These are phyloP conservation scores for Rhizophagus clarus DNA, from an alignment of 192 early-diverging fungal genomes.

Conservation along the genomic window DNA sequence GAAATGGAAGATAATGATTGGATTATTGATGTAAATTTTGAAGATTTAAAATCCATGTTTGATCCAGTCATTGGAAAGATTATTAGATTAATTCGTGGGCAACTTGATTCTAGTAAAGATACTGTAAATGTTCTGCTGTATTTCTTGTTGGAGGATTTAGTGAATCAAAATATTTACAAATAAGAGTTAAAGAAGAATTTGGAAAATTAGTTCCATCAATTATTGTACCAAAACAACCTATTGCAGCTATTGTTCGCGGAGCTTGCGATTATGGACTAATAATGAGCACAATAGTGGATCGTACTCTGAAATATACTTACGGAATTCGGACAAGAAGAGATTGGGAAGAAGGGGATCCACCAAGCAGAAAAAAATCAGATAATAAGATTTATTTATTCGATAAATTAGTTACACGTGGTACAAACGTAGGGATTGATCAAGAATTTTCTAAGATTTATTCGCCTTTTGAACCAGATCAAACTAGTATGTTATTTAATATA, in stretches of 20 bases:
- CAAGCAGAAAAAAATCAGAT: background rate
- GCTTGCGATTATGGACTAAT: background rate
- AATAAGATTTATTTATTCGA: background rate
- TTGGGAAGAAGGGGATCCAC: background rate
- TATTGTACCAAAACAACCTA: slow-evolving; percentile 46
- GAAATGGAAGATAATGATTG: background rate
- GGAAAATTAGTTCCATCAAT: slow-evolving; percentile 34
- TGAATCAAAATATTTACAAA: slow-evolving; percentile 47
- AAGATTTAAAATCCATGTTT: slow-evolving; percentile 44
- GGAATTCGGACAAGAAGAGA: background rate
- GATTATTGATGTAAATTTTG: slow-evolving; percentile 3
- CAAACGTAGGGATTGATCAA: background rate
- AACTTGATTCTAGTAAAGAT: slow-evolving; percentile 39
- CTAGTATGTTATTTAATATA: background rate
- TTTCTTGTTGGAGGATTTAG: slow-evolving; percentile 61
- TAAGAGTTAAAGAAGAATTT: slow-evolving; percentile 39
- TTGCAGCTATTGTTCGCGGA: slow-evolving; percentile 35
- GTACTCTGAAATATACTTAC: background rate
- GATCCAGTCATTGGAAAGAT: slow-evolving; percentile 47
- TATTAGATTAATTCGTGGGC: slow-evolving; percentile 42
- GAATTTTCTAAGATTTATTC: background rate
- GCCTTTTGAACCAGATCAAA: background rate
- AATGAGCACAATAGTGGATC: background rate
- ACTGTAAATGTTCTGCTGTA: slow-evolving; percentile 44
- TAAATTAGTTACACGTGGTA: background rate